These are phyloP conservation scores for Penicillium sp. DNA, from an alignment of 2,329 filamentous ascomycete genomes.

Conservation along the genomic window DNA sequence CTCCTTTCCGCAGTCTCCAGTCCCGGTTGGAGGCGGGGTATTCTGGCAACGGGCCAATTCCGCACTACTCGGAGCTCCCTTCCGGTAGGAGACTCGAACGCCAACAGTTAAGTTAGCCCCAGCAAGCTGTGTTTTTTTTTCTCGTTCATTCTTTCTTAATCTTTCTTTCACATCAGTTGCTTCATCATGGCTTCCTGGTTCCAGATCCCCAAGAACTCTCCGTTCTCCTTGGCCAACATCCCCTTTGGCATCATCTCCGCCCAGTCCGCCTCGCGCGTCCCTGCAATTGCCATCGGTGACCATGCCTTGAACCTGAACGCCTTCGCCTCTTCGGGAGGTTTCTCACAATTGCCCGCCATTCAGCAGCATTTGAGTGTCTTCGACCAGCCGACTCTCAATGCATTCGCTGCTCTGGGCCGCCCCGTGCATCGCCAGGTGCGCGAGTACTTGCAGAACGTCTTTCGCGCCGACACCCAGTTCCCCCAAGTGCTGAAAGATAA, in stretches of 20 bases:
- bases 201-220: conserved; percentile 63
- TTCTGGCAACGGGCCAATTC: conserved; percentile 24
- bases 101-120: conserved; percentile 12
- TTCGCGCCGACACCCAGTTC: conserved; percentile 64
- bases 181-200: conserved; percentile 62
- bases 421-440: conserved; percentile 72
- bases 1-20: conserved; percentile 22
- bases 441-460: conserved; percentile 70
- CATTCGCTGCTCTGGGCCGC: conserved; percentile 74
- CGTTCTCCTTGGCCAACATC: conserved; percentile 80
- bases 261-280: conserved; percentile 61
- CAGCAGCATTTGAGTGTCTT: conserved; percentile 67
- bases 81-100: conserved; percentile 3
- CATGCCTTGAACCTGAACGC: conserved; percentile 72
- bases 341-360: conserved; percentile 63
- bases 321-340: conserved; percentile 66
- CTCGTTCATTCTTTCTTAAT: conserved; percentile 11
- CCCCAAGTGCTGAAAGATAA: conserved; percentile 70
- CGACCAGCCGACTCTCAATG: conserved; percentile 69
- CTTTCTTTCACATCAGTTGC: conserved; percentile 1
- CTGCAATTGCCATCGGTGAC: conserved; percentile 75
- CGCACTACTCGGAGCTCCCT: conserved; percentile 20
- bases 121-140: conserved; percentile 9
- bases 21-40: conserved; percentile 27
- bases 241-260: conserved; percentile 80